phyloP scores from a whole-genome alignment of 768 basidiomycete genomes.

The Lactifluus hygrophoroides region DNA sequence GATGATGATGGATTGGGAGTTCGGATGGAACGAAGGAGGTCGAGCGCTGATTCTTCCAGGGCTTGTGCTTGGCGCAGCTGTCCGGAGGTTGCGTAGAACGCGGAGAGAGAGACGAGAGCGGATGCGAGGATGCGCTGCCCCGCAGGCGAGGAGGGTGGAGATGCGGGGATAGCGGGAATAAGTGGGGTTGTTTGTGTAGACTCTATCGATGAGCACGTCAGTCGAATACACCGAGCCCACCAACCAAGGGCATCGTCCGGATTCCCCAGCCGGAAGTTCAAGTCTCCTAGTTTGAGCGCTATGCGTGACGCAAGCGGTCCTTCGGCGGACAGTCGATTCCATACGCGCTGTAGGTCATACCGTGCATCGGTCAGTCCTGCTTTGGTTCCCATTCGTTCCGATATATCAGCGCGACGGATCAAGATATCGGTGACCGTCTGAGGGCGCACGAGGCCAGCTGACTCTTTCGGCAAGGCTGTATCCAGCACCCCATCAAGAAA shows the following conservation, averaged over 20 bases:
- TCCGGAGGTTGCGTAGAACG: conserved; percentile 54
- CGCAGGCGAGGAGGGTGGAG: conserved; percentile 46
- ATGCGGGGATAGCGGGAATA: conserved; percentile 28
- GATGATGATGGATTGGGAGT: conserved; percentile 36
- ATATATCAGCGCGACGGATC: conserved; percentile 42
- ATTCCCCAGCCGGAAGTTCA: conserved; percentile 48
- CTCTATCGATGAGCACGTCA: conserved; percentile 31
- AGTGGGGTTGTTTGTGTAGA: conserved; percentile 18
- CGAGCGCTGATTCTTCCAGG: conserved; percentile 48
- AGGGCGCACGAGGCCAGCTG: conserved; percentile 36
- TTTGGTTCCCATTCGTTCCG: conserved; percentile 52
- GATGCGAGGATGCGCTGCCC: conserved; percentile 56
- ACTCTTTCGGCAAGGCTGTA: conserved; percentile 35
- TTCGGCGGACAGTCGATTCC: conserved; percentile 36
- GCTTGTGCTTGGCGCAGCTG: conserved; percentile 45
- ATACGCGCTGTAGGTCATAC: conserved; percentile 48
- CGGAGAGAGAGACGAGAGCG: conserved; percentile 62
- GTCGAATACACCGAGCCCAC: conserved; percentile 54
- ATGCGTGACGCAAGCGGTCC: conserved; percentile 42
- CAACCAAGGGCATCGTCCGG: conserved; percentile 48
- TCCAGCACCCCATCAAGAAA: conserved; percentile 44
- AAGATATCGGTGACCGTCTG: conserved; percentile 49
- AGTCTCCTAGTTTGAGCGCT: conserved; percentile 61
- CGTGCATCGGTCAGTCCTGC: conserved; percentile 46
- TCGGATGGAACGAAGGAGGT: conserved; percentile 46